A percentile compares a stretch with the other conserved stretches of the same genome.
Conservation (phyloP, 2,329 filamentous ascomycete species). For the Paraphoma chrysanthemicola region DNA sequence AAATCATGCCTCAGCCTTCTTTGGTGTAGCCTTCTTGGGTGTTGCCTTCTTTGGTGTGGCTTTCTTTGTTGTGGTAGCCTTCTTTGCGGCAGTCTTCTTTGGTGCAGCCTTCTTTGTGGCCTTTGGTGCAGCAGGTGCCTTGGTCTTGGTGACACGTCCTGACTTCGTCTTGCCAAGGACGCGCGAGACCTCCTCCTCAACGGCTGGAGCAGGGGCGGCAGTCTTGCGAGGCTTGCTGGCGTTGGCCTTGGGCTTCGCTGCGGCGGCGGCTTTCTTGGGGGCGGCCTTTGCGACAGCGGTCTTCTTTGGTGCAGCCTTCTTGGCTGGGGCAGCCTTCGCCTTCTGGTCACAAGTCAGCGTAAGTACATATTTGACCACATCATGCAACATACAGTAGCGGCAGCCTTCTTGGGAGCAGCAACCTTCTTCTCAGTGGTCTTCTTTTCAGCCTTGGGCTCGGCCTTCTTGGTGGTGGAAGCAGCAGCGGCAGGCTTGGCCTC, state of each 20-base stretch:
- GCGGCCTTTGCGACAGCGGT: conserved; percentile 52
- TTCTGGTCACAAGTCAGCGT: conserved; percentile 13
- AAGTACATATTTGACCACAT: conserved; percentile 5
- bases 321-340: conserved; percentile 30
- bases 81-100: conserved; percentile 49
- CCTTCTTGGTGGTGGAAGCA: conserved; percentile 28
- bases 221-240: conserved; percentile 57
- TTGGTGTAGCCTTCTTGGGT: conserved; percentile 55
- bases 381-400: conserved; percentile 2
- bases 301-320: conserved; percentile 52
- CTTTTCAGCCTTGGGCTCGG: conserved; percentile 43
- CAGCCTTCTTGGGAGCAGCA: conserved; percentile 28
- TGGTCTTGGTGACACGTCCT: conserved; percentile 79
- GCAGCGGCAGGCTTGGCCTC: conserved; percentile 50
- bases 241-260: conserved; percentile 53
- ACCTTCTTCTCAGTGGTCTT: conserved; percentile 34
- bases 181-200: conserved; percentile 71
- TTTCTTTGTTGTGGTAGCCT: conserved; percentile 49
- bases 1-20: conserved; percentile 46
- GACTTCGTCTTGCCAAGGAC: conserved; percentile 84
- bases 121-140: conserved; percentile 49
- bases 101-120: conserved; percentile 13
- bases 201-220: conserved; percentile 62
- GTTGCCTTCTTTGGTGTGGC: conserved; percentile 57
- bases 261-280: conserved; percentile 35